Conservation (phyloP, 2,329 filamentous ascomycete genomes). For the Plectosphaerella plurivora region DNA sequence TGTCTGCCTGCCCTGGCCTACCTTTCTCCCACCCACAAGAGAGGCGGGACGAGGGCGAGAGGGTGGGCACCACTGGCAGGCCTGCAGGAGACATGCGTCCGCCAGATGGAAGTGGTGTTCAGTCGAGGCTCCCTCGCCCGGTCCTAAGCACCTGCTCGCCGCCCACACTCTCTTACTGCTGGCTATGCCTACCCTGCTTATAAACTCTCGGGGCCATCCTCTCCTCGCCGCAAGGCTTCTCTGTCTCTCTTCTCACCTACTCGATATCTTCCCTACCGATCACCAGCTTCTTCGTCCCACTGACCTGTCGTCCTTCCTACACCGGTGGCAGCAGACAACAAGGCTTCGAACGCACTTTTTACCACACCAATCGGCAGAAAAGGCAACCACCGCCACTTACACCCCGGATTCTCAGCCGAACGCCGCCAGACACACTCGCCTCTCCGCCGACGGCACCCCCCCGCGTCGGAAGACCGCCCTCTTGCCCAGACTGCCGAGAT, state of each 20-base stretch:
- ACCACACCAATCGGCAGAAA: no score
- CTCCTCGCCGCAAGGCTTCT: neutral
- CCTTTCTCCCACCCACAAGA: neutral
- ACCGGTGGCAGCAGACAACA: no score
- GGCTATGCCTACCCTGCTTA: neutral
- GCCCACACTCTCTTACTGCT: neutral
- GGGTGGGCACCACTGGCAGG: neutral
- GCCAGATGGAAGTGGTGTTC: neutral
- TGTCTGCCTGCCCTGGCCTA: neutral
- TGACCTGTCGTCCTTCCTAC: no score
- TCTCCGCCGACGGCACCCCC: neutral
- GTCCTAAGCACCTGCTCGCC: no score
- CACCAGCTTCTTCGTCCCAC: no score
- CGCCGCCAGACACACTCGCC: slow-evolving; percentile 1
- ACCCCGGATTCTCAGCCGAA: neutral
- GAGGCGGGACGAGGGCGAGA: neutral
- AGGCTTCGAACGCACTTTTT: no score
- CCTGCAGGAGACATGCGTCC: neutral
- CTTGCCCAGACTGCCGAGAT: no score
- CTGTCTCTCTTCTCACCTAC: no score
- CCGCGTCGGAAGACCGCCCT: no score
- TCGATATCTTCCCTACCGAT: no score
- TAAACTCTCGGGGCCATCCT: neutral
- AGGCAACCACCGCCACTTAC: no score
- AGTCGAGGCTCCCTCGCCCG: neutral